phyloP scores from a whole-genome alignment of 495 filamentous ascomycete genomes.

The Xylaria acuta region DNA sequence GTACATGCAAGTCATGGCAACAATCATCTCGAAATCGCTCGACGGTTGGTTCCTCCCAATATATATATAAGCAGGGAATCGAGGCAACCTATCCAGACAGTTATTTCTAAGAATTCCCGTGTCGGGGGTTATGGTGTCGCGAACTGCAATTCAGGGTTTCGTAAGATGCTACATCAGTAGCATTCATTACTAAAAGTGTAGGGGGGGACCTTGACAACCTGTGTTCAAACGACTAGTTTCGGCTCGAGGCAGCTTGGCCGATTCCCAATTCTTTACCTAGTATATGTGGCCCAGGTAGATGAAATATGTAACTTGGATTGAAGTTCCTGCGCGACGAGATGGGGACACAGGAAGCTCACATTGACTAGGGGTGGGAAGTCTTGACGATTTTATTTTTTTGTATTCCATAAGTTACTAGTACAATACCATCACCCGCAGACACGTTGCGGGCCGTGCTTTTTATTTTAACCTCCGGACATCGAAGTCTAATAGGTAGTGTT shows the following conservation, averaged over 20 bases:
- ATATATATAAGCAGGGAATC: no score
- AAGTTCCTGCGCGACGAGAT: background rate
- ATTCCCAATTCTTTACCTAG: background rate
- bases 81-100: no score
- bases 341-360: background rate
- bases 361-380: background rate
- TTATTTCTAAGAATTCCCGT: background rate
- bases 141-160: background rate
- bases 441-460: conserved; percentile 29
- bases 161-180: background rate
- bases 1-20: background rate
- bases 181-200: no score
- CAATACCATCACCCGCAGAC: conserved; percentile 19
- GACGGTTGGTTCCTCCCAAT: no score
- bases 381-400: conserved; percentile 23
- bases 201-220: no score
- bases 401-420: conserved; percentile 25
- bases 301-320: background rate
- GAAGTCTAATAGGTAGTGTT: conserved; percentile 39
- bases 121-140: background rate
- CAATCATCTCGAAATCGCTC: background rate
- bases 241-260: background rate
- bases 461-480: conserved; percentile 39
- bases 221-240: background rate
- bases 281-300: background rate